A percentile compares a stretch with the other conserved stretches of the same genome.
Conservation (phyloP, 305 asterid genomes). For the Striga hermonthica region DNA sequence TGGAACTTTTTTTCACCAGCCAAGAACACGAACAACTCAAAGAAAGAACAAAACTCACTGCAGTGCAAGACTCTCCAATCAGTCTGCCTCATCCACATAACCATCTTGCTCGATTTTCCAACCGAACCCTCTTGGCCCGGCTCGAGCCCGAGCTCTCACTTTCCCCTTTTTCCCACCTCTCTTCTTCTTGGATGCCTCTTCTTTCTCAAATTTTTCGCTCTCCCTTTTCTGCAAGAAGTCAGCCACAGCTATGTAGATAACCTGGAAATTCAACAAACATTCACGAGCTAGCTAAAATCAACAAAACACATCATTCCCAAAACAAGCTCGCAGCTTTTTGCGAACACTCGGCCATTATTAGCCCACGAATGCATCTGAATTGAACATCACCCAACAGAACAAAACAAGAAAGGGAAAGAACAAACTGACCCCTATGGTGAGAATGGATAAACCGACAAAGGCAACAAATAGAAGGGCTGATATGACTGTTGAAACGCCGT, state of each 20-base stretch:
- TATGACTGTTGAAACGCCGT: constrained; percentile 46
- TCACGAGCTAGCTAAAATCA: constrained; percentile 13
- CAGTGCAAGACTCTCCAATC: background rate
- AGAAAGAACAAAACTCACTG: too few species aligned
- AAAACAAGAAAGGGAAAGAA: background rate
- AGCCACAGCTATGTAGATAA: constrained; percentile 76
- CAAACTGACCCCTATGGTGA: constrained; percentile 61
- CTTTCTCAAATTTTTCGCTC: constrained; percentile 70
- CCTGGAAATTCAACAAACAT: constrained; percentile 39
- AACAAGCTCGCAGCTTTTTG: background rate
- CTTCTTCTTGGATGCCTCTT: constrained; percentile 68
- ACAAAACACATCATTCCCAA: constrained; percentile 16
- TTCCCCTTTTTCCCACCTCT: constrained; percentile 51
- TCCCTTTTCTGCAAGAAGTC: constrained; percentile 89
- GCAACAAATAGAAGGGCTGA: constrained; percentile 59
- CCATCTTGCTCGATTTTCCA: constrained; percentile 55
- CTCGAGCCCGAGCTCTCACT: constrained; percentile 45
- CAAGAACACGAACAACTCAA: too few species aligned
- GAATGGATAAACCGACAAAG: constrained; percentile 69
- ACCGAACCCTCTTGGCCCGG: constrained; percentile 84
- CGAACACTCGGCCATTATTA: too few species aligned
- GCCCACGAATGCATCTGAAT: background rate
- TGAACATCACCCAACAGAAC: background rate
- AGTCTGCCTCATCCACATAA: constrained; percentile 31
- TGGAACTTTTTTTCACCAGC: too few species aligned